These are phyloP conservation scores for Sclerotinia spermophila DNA, from an alignment of 2,329 filamentous ascomycete species.

Conservation along the genomic window DNA sequence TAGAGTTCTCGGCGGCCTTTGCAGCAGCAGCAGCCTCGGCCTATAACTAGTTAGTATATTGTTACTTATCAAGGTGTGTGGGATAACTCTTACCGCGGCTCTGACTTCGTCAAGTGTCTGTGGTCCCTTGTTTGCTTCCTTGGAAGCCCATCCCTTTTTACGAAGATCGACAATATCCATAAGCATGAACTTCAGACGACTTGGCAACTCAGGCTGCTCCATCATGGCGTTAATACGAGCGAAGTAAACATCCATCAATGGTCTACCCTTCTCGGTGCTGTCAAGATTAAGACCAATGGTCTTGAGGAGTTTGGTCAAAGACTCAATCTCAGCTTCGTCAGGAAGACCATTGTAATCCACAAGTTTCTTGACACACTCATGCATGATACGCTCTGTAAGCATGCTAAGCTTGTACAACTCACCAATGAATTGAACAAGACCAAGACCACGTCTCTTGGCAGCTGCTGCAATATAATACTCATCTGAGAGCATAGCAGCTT, in stretches of 20 bases:
- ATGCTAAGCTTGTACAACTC: slow-evolving; percentile 98
- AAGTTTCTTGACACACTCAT: slow-evolving; percentile 95
- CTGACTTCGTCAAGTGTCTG: slow-evolving; percentile 95
- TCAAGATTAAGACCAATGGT: slow-evolving; percentile 91
- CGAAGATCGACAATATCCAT: slow-evolving; percentile 90
- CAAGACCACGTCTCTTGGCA: slow-evolving; percentile 92
- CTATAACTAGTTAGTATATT: slow-evolving; percentile 38
- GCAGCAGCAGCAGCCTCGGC: slow-evolving; percentile 73
- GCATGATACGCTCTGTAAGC: slow-evolving; percentile 99
- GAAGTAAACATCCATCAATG: slow-evolving; percentile 94
- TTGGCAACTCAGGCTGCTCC: slow-evolving; percentile 74
- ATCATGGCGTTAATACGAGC: slow-evolving; percentile 79
- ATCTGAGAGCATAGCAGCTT: slow-evolving; percentile 83
- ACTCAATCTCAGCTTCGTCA: slow-evolving; percentile 95
- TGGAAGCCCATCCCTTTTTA: slow-evolving; percentile 72
- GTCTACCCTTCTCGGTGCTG: slow-evolving; percentile 72
- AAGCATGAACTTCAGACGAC: slow-evolving; percentile 92
- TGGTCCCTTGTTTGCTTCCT: slow-evolving; percentile 88
- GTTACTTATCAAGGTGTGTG: not conserved
- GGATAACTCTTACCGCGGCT: slow-evolving; percentile 57
- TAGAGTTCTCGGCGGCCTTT: slow-evolving; percentile 71
- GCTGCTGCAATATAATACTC: slow-evolving; percentile 94
- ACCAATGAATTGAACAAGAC: slow-evolving; percentile 98
- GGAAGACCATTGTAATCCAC: slow-evolving; percentile 92
- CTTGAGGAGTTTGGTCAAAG: slow-evolving; percentile 84